These are phyloP conservation scores for Agrocybe chaxingu DNA, from an alignment of 768 basidiomycete genomes.

Conservation along the genomic window DNA sequence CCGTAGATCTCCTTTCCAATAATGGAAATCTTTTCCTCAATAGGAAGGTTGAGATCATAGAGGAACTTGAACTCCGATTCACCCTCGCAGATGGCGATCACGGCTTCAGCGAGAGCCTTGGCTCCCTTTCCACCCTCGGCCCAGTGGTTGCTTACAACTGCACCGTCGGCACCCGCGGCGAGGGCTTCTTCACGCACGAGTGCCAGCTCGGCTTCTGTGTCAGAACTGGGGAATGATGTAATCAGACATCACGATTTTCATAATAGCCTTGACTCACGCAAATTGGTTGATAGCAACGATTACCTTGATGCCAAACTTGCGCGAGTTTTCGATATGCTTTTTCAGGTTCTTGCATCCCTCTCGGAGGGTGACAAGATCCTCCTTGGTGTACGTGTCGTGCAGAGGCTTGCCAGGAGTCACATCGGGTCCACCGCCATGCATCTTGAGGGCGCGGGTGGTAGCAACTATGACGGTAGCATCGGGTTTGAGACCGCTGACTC, in stretches of 20 bases:
- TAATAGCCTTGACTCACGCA: constrained; percentile 52
- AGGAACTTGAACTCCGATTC: constrained; percentile 89
- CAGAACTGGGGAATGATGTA: constrained; percentile 50
- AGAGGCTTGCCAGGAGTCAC: constrained; percentile 95
- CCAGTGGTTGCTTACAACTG: constrained; percentile 97
- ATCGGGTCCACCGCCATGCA: constrained; percentile 98
- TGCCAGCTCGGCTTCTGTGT: constrained; percentile 85
- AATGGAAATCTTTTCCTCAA: constrained; percentile 84
- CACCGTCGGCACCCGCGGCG: constrained; percentile 87
- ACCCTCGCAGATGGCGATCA: constrained; percentile 81
- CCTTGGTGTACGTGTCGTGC: constrained; percentile 90
- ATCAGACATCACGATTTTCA: background rate
- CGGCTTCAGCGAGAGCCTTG: constrained; percentile 86
- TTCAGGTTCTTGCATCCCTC: constrained; percentile 92
- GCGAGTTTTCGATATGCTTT: constrained; percentile 91
- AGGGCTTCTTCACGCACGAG: constrained; percentile 80
- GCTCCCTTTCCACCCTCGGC: constrained; percentile 93
- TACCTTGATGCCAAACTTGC: constrained; percentile 95
- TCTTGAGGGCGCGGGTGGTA: constrained; percentile 96
- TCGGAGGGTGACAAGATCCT: constrained; percentile 84
- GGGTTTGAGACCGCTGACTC: constrained; percentile 86
- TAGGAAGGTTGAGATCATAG: constrained; percentile 79
- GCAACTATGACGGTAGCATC: constrained; percentile 96
- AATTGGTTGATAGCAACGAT: constrained; percentile 96
- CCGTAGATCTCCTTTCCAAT: constrained; percentile 93